Base-by-base conservation (phyloP, 495 filamentous ascomycete species). In the Talaromyces stipitatus region DNA sequence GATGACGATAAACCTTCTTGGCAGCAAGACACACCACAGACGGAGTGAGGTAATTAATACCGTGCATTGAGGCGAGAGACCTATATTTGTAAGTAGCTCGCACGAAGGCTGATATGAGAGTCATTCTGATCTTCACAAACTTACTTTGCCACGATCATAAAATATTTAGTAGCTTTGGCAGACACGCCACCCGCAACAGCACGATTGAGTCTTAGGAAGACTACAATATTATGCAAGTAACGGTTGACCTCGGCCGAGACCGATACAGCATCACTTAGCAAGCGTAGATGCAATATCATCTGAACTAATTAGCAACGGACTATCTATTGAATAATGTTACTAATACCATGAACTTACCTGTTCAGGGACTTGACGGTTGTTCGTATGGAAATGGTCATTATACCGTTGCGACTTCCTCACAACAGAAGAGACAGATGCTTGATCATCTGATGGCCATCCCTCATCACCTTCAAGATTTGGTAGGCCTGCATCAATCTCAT, bases 1-100 rank as follows among this genome's bases (percentile, higher is more conserved):
- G 83, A 68, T 98, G 95, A 24, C 84, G 79, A 62, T 95, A 97
- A 11, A 95, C 82, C 73, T 97, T 99, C 57, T 81, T 83, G n/a
- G 84, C 84, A 3, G 94, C 95, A 50, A 99, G 74, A 18, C 76
- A 81, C 10, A 95, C 85, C 20, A 99, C 78, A 3, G 90, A 87
- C 0, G 95, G 94, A 2, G 94, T 91, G 2, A 90, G 82, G 63
- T 85, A 97, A 54, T 85, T 80, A 16, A 94, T 72, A 11, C 85
- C 85, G 69, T 97, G 92, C 9, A 98, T 71, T 2, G 88, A 81
- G 16, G 94, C 90, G n/a, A 98, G 79, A 55, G 72, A 61, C 64
- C 72, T 74, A 16, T 28, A 2, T 28, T 8, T 24, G 36, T 51
- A 58, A 53, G 20, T 45, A 23, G 14, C 14, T 33, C 11, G 24